Conservation (phyloP, 1,139 yeast genomes). For the Pichia sp. region DNA sequence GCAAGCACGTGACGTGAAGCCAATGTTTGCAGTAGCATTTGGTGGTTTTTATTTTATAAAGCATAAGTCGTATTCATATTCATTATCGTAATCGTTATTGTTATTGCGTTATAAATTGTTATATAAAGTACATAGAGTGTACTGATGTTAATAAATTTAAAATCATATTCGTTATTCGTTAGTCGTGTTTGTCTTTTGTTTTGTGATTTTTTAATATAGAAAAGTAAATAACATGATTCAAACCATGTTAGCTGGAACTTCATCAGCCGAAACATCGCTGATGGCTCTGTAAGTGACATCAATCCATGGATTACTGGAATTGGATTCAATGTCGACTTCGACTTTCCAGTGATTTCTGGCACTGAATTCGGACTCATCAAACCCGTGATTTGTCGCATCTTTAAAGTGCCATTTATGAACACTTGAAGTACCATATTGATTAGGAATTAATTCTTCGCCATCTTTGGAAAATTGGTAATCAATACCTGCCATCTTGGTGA, state of each 20-base stretch:
- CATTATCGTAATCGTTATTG: too few species aligned
- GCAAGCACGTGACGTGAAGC: too few species aligned
- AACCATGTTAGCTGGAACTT: conserved; percentile 2
- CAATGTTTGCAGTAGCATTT: too few species aligned
- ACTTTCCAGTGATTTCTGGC: conserved; percentile 49
- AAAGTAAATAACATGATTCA: neutral
- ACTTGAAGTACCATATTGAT: conserved; percentile 26
- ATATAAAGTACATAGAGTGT: too few species aligned
- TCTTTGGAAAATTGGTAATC: conserved; percentile 29
- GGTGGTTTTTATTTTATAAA: too few species aligned
- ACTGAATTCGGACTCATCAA: conserved; percentile 40
- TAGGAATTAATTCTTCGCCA: conserved; percentile 34
- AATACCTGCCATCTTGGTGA: conserved; percentile 53
- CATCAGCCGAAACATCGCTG: conserved; percentile 2
- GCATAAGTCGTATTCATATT: too few species aligned
- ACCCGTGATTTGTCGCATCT: conserved; percentile 50
- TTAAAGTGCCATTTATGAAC: conserved; percentile 41
- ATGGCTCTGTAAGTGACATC: conserved; percentile 41
- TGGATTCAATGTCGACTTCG: conserved; percentile 47
- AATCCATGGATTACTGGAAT: conserved; percentile 49
- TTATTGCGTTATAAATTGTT: too few species aligned
- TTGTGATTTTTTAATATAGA: too few species aligned
- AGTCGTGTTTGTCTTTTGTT: too few species aligned
- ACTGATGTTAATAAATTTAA: too few species aligned
- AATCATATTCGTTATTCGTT: too few species aligned